Base-by-base conservation (phyloP, 192 early-diverging fungal genomes). In the Coemansia erecta region DNA sequence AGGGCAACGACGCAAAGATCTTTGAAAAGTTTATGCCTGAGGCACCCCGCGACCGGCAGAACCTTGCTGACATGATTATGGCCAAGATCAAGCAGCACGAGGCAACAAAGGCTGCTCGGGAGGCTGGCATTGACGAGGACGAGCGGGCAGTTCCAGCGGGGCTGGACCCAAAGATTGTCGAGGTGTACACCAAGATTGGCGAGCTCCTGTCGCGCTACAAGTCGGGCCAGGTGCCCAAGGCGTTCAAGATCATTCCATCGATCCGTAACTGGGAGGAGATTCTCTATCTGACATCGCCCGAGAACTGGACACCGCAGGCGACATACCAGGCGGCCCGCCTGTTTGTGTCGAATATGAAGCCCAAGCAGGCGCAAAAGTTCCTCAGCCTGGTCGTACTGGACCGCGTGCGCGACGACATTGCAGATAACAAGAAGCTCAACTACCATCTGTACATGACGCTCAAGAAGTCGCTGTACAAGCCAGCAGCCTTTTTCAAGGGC, bases 231-330 rank as follows among this genome's bases (percentile, higher is more conserved):
- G 83, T 97, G 43, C 97, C 97, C 52, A 98, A 99, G 78, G 90
- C 94, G 15, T 99, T 99, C 87, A 99, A 99, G 81, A 96, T 99
- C 57, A 93, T 98, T 45, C 94, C 97, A 6, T 89, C 91, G 6
- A 83, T 99, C 42, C 80, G 85, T 40, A 92, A 99, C 83, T 99
- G 97, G 97, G 94, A 99, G 72, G 92, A 99, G 68, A 85, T 99
- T 35, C 70, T 99, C 58, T 93, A 90, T 66, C 78, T 97, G 41
- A 99, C 97, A 3, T 81, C 80, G 18, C 97, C 97, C 0, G 88
- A 90, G 28, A 82, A 85, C 37, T 99, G 97, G 97, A 94, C 97
- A 8, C 90, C 95, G n/a, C 89, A 98, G 63, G 97, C 97, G 2
- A 89, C 87, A 13, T 98, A 94, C 76, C 89, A 95, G 77, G 97